Evolutionary conservation across 1,139 yeast species (phyloP).

Genomic region (Pichia sp.): DNA sequence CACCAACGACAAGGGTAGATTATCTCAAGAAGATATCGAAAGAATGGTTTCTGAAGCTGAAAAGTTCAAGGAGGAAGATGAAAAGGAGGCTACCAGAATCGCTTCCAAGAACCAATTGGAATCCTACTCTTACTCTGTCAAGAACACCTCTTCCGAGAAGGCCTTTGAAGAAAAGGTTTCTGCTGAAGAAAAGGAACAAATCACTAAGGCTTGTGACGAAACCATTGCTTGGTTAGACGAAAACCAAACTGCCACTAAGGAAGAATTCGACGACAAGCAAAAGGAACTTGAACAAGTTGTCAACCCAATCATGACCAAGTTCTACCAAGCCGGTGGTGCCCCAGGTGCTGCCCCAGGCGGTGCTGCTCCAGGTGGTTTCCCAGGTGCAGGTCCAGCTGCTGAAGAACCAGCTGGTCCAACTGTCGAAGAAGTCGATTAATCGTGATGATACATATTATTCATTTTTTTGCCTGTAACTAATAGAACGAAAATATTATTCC

Average conservation of each 20-base stretch:
- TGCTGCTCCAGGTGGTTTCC: conserved; percentile 40
- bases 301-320: conserved; percentile 59
- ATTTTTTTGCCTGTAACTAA: neutral
- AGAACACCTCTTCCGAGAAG: conserved; percentile 79
- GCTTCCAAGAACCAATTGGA: conserved; percentile 98
- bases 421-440: conserved; percentile 64
- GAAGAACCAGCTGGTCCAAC: conserved; percentile 49
- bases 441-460: conserved; percentile 4
- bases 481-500: neutral
- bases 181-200: conserved; percentile 38
- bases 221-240: conserved; percentile 44
- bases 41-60: conserved; percentile 97
- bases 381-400: conserved; percentile 39
- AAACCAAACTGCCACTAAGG: conserved; percentile 46
- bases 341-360: conserved; percentile 44
- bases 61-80: conserved; percentile 96
- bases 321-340: conserved; percentile 53
- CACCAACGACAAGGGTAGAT: conserved; percentile 98
- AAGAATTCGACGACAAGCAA: conserved; percentile 53
- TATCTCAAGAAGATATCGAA: conserved; percentile 93
- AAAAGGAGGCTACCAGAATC: conserved; percentile 96
- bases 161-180: conserved; percentile 43
- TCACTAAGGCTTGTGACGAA: conserved; percentile 41
- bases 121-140: conserved; percentile 94
- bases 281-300: conserved; percentile 61